Base-by-base conservation (phyloP, 192 early-diverging fungal genomes). In the Chytriomyces sp. region DNA sequence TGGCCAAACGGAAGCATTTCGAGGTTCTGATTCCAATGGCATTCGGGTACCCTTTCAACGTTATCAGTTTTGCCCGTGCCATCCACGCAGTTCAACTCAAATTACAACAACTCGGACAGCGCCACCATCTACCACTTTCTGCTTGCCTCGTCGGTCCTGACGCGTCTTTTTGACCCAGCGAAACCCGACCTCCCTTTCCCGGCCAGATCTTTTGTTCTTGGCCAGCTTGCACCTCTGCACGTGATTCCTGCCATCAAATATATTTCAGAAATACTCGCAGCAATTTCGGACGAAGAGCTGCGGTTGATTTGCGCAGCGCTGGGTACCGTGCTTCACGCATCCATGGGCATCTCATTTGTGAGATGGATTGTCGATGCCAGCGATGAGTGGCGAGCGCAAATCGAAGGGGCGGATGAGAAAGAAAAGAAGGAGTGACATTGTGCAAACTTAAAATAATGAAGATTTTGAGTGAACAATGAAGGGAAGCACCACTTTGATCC, bases 321-420 rank as follows among this genome's bases (percentile, higher is more conserved):
- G 11, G 68, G 26, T 2, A 50, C 53, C 20, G 20, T n/a, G 4
- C 23, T 45, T 18, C 68, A 69, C 26, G 46, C 16, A 45, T 23
- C 23, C 18, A 69, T 69, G 68, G 68, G 48, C 28, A 23, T 69
- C 18, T 69, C 48, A 50, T 69, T 69, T 50, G 26, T 69, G 9
- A 2, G 23, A 7, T 23, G 8, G 11, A 69, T 69, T 57, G 50
- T 69, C 8, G 46, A 28, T 28, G 68, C 68, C 7, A 26, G n/a
- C 24, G 68, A 69, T n/a, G 20, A 69, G 9, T 69, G 68, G 68
- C 16, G 35, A 35, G 35, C 35, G 35, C 35, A 35, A 35, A 35
- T 35, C 35, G 35, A 35, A 35, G 35, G 4, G 35, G 35, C 35
- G 35, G 35, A 35, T 35, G 35, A 35, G 35, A 35, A 35, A 35